These are phyloP conservation scores for Thalassiosira exigua DNA, from an alignment of 352 stramenopile species.

Conservation along the genomic window DNA sequence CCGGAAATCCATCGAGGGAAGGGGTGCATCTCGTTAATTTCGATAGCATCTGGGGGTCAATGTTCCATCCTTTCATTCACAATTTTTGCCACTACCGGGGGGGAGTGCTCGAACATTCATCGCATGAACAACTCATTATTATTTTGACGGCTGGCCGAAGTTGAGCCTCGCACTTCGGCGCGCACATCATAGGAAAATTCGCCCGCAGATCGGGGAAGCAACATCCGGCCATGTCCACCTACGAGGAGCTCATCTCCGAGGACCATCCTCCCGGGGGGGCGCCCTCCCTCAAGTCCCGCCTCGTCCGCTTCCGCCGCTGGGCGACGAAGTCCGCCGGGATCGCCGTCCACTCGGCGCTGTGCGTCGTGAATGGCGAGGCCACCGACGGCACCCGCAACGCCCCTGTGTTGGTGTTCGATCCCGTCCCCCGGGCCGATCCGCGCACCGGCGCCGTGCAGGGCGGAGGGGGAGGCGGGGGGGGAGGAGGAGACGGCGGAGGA, in stretches of 20 bases:
- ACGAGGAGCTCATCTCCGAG: conserved; percentile 56
- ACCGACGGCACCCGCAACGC: conserved; percentile 84
- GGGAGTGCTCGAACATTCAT: too few species aligned
- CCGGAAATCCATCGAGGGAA: too few species aligned
- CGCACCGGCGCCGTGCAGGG: not conserved
- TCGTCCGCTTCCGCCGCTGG: conserved; percentile 81
- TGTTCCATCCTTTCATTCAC: too few species aligned
- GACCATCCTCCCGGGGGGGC: conserved; percentile 40
- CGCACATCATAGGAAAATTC: too few species aligned
- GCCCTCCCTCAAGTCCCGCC: conserved; percentile 61
- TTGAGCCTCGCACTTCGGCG: too few species aligned
- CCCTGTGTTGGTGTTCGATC: conserved; percentile 72
- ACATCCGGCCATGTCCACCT: conserved; percentile 26
- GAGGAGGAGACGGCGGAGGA: not conserved
- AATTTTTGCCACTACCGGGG: too few species aligned
- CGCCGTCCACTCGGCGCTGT: conserved; percentile 70
- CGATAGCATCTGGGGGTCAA: too few species aligned
- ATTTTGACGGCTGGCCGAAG: too few species aligned
- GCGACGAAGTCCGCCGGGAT: conserved; percentile 66
- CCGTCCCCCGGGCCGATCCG: conserved; percentile 32
- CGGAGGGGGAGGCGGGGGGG: not conserved
- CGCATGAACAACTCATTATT: too few species aligned
- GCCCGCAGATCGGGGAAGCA: not conserved
- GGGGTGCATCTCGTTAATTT: too few species aligned
- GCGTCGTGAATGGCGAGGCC: conserved; percentile 82